Evolutionary conservation across 495 filamentous ascomycete genomes (phyloP).

Genomic region (Aspergillus olivimuriae): DNA sequence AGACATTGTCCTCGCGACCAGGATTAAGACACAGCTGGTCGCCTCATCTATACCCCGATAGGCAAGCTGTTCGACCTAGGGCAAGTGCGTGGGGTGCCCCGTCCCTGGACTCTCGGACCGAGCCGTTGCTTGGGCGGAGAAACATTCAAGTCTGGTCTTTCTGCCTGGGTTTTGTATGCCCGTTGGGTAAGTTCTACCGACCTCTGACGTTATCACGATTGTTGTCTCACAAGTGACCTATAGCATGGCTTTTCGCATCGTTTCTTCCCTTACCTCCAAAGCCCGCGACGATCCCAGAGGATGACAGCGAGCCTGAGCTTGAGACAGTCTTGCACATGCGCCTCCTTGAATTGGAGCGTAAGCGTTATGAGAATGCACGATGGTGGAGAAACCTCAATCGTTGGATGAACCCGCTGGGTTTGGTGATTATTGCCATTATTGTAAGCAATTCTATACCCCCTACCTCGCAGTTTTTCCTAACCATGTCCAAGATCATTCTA

Average conservation of each 20-base stretch:
- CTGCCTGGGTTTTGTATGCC: conserved; percentile 78
- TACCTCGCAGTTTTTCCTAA: neutral
- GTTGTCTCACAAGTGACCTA: conserved; percentile 2
- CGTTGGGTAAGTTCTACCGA: conserved; percentile 52
- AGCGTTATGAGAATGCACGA: conserved; percentile 68
- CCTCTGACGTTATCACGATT: neutral
- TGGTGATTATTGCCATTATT: conserved; percentile 69
- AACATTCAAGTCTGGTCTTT: conserved; percentile 87
- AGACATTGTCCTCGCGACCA: conserved; percentile 17
- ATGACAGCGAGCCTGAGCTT: conserved; percentile 26
- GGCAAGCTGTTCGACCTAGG: conserved; percentile 32
- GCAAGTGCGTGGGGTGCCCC: conserved; percentile 58
- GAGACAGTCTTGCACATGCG: conserved; percentile 42
- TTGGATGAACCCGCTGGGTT: conserved; percentile 72
- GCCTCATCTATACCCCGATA: conserved; percentile 65
- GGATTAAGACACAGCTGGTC: conserved; percentile 54
- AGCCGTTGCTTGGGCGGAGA: conserved; percentile 53
- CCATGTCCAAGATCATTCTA: conserved; percentile 44
- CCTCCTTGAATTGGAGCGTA: conserved; percentile 46
- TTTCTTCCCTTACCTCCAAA: conserved; percentile 69
- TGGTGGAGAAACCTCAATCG: conserved; percentile 95
- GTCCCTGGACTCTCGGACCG: conserved; percentile 56
- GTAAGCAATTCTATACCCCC: conserved; percentile 37
- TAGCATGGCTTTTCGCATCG: conserved; percentile 81
- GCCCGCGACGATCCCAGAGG: conserved; percentile 27